Evolutionary conservation across 768 basidiomycete genomes (phyloP), one percentile per base, ranked within the genome.

Genomic region (Lactarius deliciosus): DNA sequence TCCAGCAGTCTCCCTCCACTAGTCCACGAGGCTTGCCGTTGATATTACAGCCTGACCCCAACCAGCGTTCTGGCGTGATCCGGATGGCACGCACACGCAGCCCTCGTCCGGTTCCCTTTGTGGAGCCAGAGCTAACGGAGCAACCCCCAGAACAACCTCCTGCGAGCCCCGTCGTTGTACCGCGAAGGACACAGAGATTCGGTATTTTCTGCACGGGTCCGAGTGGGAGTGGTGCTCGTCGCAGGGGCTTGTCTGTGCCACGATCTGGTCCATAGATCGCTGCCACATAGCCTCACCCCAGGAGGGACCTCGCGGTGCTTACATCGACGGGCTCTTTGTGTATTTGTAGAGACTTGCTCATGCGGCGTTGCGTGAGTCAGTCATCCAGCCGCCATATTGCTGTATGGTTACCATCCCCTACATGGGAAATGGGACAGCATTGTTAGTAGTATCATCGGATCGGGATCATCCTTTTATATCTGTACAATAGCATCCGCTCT

Each of bases 161-260:
- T 6, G 30, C 56, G 38, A 25, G 25, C 1, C 43, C 59, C 7
- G 36, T 69, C 11, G 2, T 58, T 28, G 10, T 47, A 18, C 67
- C 54, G 16, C 62, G 70, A 30, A 62, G 63, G 61, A 55, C 58
- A 13, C 68, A 64, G 41, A 68, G 70, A 6, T 70, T 70, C 43
- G 70, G 70, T 16, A 70, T 70, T 25, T 69, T 70, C 22, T 70
- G 68, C 45, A 65, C 64, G 16, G 57, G 68, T 4, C 32, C 64
- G 4, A 61, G 40, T 2, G 53, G 61, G 20, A 60, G 57, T 13
- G 57, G 57, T 15, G 16, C 22, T 6, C 62, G 54, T 32, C 58
- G 62, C 1, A 57, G 66, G 40, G 34, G 41, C 16, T 9, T 59
- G 58, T 55, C 50, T 13, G 57, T 60, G 20, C 62, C 58, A 56